Conservation (phyloP, 148 eudicot genomes). For the Nyssa sinensis region DNA sequence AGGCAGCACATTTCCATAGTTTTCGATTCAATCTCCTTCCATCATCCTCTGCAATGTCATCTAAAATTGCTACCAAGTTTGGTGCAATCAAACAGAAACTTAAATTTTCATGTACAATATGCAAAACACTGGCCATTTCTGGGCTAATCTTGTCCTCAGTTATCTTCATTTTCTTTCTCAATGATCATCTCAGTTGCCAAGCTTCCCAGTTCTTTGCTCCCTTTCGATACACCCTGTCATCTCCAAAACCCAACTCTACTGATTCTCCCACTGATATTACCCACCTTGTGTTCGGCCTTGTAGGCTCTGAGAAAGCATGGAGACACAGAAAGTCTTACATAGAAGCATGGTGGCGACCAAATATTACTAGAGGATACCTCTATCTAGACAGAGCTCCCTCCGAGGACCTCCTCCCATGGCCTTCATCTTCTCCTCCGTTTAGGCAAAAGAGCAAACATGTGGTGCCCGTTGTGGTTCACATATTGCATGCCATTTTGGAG, state of each 20-base stretch:
- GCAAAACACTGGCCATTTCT: constrained; percentile 4
- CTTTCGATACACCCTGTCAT: neutral
- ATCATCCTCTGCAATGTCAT: neutral
- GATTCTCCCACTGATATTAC: constrained; percentile 16
- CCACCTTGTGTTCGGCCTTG: constrained; percentile 31
- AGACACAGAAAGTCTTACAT: constrained; percentile 15
- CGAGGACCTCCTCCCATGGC: constrained; percentile 28
- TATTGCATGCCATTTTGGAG: constrained; percentile 28
- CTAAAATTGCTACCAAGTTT: neutral
- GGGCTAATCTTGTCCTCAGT: neutral
- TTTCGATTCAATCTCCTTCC: neutral
- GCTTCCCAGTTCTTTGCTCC: neutral
- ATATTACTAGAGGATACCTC: constrained; percentile 19
- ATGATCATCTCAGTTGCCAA: neutral
- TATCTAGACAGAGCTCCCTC: constrained; percentile 23
- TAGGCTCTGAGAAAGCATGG: constrained; percentile 21
- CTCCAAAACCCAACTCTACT: neutral
- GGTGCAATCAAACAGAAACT: neutral
- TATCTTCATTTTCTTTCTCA: neutral
- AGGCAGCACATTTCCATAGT: no score
- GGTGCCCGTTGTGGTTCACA: constrained; percentile 7
- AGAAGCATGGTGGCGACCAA: constrained; percentile 41
- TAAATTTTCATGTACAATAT: neutral
- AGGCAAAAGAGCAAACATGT: neutral
- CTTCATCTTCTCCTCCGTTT: constrained; percentile 21